A percentile compares a stretch with the other conserved stretches of the same genome.
Evolutionary conservation across 2,329 filamentous ascomycete species (phyloP).

Genomic region (Alternaria sp.): DNA sequence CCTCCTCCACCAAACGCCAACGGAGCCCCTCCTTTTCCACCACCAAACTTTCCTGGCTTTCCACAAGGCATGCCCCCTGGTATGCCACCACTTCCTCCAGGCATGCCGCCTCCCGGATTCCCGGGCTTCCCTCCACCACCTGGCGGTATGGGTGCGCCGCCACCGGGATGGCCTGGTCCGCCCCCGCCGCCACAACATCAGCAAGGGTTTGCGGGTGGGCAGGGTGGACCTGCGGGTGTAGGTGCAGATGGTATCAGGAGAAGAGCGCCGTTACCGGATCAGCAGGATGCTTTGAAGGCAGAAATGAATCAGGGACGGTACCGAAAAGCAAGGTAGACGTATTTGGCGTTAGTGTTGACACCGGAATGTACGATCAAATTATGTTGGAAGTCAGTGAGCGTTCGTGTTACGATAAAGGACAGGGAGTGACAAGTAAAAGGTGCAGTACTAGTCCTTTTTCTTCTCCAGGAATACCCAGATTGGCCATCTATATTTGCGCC

Average conservation of each 20-base stretch:
- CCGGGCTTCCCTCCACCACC: constrained; percentile 23
- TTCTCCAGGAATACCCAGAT: background rate
- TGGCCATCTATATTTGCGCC: background rate
- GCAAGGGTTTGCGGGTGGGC: constrained; percentile 24
- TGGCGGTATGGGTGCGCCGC: constrained; percentile 19
- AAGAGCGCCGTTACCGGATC: constrained; percentile 77
- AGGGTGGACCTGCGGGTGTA: constrained; percentile 34
- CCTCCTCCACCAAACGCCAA: constrained; percentile 26
- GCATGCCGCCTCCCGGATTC: constrained; percentile 35
- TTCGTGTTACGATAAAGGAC: background rate
- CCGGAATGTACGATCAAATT: background rate
- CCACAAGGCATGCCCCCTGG: constrained; percentile 28
- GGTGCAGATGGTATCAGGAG: constrained; percentile 34
- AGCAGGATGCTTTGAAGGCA: constrained; percentile 79
- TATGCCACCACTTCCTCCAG: constrained; percentile 26
- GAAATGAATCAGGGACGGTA: constrained; percentile 70
- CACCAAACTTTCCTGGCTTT: constrained; percentile 35
- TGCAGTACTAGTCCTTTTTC: background rate
- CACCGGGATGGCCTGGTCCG: constrained; percentile 15
- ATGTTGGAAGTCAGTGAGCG: background rate
- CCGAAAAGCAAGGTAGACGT: constrained; percentile 36
- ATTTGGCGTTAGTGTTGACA: background rate
- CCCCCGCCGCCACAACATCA: constrained; percentile 5
- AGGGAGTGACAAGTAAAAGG: background rate
- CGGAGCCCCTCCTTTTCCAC: constrained; percentile 31